Evolutionary conservation across 441 rosid genomes (phyloP), one percentile per base, ranked within the genome.

Genomic region (Sinapis alba): DNA sequence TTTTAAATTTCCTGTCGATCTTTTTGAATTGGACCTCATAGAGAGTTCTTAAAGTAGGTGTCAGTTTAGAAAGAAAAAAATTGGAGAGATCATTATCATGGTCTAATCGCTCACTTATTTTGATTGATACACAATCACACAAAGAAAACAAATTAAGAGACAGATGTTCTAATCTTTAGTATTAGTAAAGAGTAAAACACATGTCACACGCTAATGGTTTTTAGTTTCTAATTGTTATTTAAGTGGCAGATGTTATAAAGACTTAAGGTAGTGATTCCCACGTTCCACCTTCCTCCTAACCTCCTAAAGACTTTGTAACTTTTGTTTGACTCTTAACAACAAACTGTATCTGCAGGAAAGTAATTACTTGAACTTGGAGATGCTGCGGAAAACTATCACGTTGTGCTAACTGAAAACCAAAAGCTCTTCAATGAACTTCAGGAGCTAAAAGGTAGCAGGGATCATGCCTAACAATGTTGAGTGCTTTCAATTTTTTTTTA

Each of bases 351-450:
- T 45, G 72, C 84, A 94, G 97, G 89, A 57, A 41, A 56, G 47
- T 86, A 79, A 79, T 62, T 95, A 30, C 77, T 69, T 75, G 82
- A 81, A 77, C 72, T 90, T 58, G 71, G 84, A 38, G 82, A 86
- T 27, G 94, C 90, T 27, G 94, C 89, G 3, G 87, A 81, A 80
- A 91, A 89, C 70, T 91, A 89, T 74, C 86, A 88, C 72, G 60
- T 65, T 20, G 92, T 88, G 68, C 88, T 95, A 45, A 83, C 90
- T 62, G 99, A 95, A 80, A 95, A 95, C 65, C 83, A 86, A 68
- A 90, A 70, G 84, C 75, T 95, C 57, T 95, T 85, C 78, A 92
- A 91, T 62, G 99, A 95, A 88, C 83, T 95, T 65, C 99, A 91
- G 77, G 99, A 95, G 71, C 76, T 95, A 62, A 92, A 86, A 92